Conservation (phyloP, 2,329 filamentous ascomycete species). For the Didymella segeticola region DNA sequence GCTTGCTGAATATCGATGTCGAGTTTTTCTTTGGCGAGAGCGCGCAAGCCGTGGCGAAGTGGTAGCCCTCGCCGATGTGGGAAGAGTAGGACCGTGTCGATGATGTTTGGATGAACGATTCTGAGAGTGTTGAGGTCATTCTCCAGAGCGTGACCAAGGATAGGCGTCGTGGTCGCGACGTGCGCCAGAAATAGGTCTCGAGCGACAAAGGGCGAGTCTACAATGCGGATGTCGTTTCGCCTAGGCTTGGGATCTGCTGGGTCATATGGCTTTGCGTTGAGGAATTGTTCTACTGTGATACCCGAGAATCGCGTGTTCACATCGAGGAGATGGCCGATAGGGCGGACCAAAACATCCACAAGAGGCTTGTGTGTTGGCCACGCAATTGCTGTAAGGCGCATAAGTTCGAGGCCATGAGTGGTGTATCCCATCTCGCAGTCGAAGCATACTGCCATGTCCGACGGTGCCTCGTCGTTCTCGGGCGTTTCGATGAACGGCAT, state of each 20-base stretch:
- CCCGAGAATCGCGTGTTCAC: slow-evolving; percentile 93
- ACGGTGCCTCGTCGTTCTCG: slow-evolving; percentile 57
- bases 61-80: slow-evolving; percentile 81
- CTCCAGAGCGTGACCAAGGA: slow-evolving; percentile 93
- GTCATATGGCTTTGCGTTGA: slow-evolving; percentile 61
- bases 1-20: slow-evolving; percentile 80
- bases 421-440: slow-evolving; percentile 99
- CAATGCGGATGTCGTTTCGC: slow-evolving; percentile 66
- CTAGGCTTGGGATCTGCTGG: slow-evolving; percentile 30
- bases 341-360: slow-evolving; percentile 84
- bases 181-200: slow-evolving; percentile 78
- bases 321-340: slow-evolving; percentile 83
- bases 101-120: slow-evolving; percentile 81
- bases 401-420: slow-evolving; percentile 82
- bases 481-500: slow-evolving; percentile 85
- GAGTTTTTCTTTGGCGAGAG: slow-evolving; percentile 73
- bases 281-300: slow-evolving; percentile 78
- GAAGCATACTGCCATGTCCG: slow-evolving; percentile 73
- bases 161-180: slow-evolving; percentile 76
- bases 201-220: slow-evolving; percentile 75
- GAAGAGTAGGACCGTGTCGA: slow-evolving; percentile 86
- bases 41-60: slow-evolving; percentile 77
- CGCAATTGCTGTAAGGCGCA: slow-evolving; percentile 84
- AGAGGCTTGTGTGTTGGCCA: slow-evolving; percentile 81
- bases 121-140: slow-evolving; percentile 90